Evolutionary conservation across 2,329 filamentous ascomycete genomes (phyloP), one percentile per base, ranked within the genome.

Genomic region (Xylaria sp.): DNA sequence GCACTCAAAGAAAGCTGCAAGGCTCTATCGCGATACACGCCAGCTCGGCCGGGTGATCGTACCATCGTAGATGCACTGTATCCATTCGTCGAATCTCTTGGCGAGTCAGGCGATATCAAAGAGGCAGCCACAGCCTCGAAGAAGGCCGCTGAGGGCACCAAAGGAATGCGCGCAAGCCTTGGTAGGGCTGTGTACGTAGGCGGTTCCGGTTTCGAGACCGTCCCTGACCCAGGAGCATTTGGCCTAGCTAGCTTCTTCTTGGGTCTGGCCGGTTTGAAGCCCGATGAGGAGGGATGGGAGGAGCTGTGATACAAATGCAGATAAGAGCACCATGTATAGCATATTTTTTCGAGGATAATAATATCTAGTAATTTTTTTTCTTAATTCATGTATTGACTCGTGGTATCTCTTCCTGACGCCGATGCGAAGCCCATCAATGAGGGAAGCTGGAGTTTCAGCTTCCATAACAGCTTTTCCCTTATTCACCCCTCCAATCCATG

Each of bases 11-110:
- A 89, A 74, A 92, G 93, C 63, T 88, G 91, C 71, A 84, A 90
- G 23, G 89, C 91, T 1, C 84, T 99, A 66, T 88, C 86, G 44
- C 92, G 87, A 77, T 98, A 98, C 81, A 99, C 96, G 1, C 94
- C 95, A 0, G 96, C 96, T 0, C 89, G 91, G 63, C 91, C 92
- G 0, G 96, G 96, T 34, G 96, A 99, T 79, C 88, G 96, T 60
- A 99, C 96, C 0, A 83, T 98, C 44, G 88, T 98, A 41, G 96
- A 99, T 81, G 94, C 95, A 1, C 84, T 99, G 59, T 88, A 92
- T 71, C 96, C 96, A 1, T 99, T 98, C 78, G 90, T 97, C 61
- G 88, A 93, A 52, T 88, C 86, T 2, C 86, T 98, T 2, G 85
- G 82, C 7, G 81, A 87, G 76, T 90, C 89, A 0, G 88, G 88